Evolutionary conservation across 78 protist species (phyloP), one percentile per base, ranked within the genome.

Genomic region (Emiliania huxleyi): DNA sequence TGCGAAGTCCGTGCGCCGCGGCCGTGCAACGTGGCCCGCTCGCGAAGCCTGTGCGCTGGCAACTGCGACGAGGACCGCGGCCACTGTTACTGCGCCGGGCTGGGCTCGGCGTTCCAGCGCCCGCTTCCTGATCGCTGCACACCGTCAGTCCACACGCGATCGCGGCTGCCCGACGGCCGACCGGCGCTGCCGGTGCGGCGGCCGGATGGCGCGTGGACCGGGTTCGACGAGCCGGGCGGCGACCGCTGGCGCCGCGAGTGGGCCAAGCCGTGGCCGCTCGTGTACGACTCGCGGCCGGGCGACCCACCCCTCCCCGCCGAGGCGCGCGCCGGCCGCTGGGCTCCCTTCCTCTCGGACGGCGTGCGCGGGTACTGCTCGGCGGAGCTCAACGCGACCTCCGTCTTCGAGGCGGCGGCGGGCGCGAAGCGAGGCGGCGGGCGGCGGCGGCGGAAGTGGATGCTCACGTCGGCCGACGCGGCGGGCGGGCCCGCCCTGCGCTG

Each of bases 51-150:
- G 35, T 40, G 44, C 15, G 85, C 85, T 1, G 85, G 85, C 48
- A 40, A 77, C 46, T 77, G 85, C 85, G 85, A 77, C 48, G 85
- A 77, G 5, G 48, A 77, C 19, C 85, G 85, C 48, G 85, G 85
- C 35, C 18, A 4, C 33, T 77, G 85, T 48, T 77, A 40, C 46
- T 77, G 85, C 48, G 85, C 85, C 19, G 85, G 85, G 33, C 48
- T 77, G 23, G n/a, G 19, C 33, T 2, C n/a, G 49, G 23, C 49
- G 4, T 40, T 35, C 29, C 85, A 77, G 46, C 15, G 85, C 2
- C 48, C 46, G 48, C 85, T 77, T 3, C 85, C 85, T 1, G 2
- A 22, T 48, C 48, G 15, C 15, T 77, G 85, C 46, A 21, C 48
- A 12, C 85, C 85, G 35, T 1, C 46, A 0, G 85, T 18, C 35